Conservation (phyloP, 768 basidiomycete species). For the Mycena haematopus region DNA sequence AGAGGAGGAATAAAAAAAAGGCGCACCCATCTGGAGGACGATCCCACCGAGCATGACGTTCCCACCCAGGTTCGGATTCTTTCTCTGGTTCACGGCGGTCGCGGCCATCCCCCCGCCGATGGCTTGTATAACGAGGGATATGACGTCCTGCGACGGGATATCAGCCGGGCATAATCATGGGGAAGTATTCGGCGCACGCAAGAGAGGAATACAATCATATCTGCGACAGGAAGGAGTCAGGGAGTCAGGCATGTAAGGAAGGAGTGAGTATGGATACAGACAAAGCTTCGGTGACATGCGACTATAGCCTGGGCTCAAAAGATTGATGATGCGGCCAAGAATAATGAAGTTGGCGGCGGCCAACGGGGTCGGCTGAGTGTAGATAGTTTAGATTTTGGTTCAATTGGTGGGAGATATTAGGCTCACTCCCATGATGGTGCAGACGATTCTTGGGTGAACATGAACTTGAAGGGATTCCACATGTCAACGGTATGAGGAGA, state of each 20-base stretch:
- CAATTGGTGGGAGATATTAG: background rate
- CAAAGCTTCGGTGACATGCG: slow-evolving; percentile 50
- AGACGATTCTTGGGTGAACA: background rate
- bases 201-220: slow-evolving; percentile 46
- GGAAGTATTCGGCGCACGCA: slow-evolving; percentile 35
- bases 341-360: slow-evolving; percentile 54
- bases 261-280: slow-evolving; percentile 16
- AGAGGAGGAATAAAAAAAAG: background rate
- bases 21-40: slow-evolving; percentile 25
- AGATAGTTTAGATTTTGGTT: background rate
- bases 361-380: slow-evolving; percentile 19
- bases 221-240: slow-evolving; percentile 28
- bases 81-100: slow-evolving; percentile 32
- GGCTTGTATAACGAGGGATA: slow-evolving; percentile 68
- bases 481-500: background rate
- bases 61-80: slow-evolving; percentile 16
- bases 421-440: slow-evolving; percentile 8
- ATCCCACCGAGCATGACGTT: slow-evolving; percentile 28
- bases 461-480: too few species aligned
- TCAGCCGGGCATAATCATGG: background rate
- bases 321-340: slow-evolving; percentile 51
- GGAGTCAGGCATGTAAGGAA: background rate
- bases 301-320: slow-evolving; percentile 56
- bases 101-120: slow-evolving; percentile 66
- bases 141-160: slow-evolving; percentile 55